Evolutionary conservation across 2,329 filamentous ascomycete species (phyloP).

Genomic region (Fusarium miscanthi): DNA sequence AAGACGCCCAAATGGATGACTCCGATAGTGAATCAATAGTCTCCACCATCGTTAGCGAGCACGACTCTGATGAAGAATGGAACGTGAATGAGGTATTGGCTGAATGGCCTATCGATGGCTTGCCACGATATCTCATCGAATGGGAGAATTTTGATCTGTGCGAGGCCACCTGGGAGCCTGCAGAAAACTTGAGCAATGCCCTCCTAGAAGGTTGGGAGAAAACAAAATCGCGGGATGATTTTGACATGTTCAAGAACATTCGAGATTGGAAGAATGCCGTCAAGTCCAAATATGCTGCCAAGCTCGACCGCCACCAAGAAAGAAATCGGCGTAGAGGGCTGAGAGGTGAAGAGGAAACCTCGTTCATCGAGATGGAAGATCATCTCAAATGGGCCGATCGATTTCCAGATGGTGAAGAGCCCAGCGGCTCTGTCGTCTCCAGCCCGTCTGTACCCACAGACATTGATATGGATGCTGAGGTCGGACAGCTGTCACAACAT

Average conservation of each 20-base stretch:
- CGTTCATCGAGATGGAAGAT: conserved; percentile 41
- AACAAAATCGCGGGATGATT: conserved; percentile 51
- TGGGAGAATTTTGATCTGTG: conserved; percentile 52
- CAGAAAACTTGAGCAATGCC: conserved; percentile 53
- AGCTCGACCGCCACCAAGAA: conserved; percentile 53
- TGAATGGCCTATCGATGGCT: conserved; percentile 50
- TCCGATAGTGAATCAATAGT: conserved; percentile 48
- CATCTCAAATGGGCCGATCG: conserved; percentile 26
- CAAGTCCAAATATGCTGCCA: conserved; percentile 41
- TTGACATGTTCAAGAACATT: conserved; percentile 54
- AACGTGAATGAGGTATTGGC: conserved; percentile 64
- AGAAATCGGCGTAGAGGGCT: conserved; percentile 58
- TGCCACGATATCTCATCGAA: conserved; percentile 49
- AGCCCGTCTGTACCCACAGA: conserved; percentile 2
- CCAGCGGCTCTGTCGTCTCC: background rate
- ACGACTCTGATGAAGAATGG: conserved; percentile 59
- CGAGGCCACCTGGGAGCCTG: conserved; percentile 63
- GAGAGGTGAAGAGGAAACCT: conserved; percentile 49
- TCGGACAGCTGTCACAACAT: background rate
- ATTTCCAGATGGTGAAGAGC: conserved; percentile 19
- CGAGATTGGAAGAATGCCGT: conserved; percentile 51
- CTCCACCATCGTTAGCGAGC: conserved; percentile 49
- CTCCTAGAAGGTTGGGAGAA: conserved; percentile 58
- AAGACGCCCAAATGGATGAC: conserved; percentile 15
- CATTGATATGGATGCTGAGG: conserved; percentile 2